Percentiles rank a stretch among this genome's conserved stretches.
Conservation (phyloP, 2,329 filamentous ascomycete genomes). For the Pseudogymnoascus sp. region DNA sequence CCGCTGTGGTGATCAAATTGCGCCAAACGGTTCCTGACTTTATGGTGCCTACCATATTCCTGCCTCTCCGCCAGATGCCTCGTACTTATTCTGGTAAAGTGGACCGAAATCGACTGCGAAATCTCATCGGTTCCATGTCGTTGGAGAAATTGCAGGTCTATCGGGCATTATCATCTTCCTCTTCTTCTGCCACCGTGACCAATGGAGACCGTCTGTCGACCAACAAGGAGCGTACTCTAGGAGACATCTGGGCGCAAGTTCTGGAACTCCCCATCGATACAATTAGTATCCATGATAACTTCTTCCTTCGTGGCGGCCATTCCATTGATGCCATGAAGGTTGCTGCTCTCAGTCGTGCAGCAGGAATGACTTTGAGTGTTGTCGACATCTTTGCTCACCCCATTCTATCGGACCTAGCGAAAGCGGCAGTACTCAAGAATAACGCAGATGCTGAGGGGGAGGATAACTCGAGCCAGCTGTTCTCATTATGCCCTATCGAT, state of each 20-base stretch:
- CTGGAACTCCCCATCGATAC: constrained; percentile 30
- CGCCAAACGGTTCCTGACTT: constrained; percentile 24
- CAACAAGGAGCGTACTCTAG: constrained; percentile 16
- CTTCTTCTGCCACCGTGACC: not conserved
- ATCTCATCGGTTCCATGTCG: not conserved
- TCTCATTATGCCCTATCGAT: not conserved
- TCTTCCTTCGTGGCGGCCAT: constrained; percentile 37
- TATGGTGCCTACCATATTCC: constrained; percentile 31
- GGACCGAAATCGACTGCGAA: constrained; percentile 23
- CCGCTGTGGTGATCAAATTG: not conserved
- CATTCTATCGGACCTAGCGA: constrained; percentile 10
- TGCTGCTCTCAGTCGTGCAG: constrained; percentile 25
- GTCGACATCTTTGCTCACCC: constrained; percentile 13
- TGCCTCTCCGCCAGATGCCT: constrained; percentile 25
- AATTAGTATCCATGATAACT: constrained; percentile 27
- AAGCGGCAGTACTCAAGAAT: not conserved
- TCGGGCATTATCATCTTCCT: not conserved
- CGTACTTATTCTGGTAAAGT: constrained; percentile 25
- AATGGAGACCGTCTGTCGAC: not conserved
- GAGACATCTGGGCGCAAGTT: constrained; percentile 34
- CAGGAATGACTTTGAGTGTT: constrained; percentile 12
- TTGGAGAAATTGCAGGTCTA: not conserved
- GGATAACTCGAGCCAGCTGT: not conserved
- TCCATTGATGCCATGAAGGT: constrained; percentile 38
- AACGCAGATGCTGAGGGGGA: not conserved